Evolutionary conservation across 2,329 filamentous ascomycete species (phyloP).

Genomic region (Talaromyces sp.): DNA sequence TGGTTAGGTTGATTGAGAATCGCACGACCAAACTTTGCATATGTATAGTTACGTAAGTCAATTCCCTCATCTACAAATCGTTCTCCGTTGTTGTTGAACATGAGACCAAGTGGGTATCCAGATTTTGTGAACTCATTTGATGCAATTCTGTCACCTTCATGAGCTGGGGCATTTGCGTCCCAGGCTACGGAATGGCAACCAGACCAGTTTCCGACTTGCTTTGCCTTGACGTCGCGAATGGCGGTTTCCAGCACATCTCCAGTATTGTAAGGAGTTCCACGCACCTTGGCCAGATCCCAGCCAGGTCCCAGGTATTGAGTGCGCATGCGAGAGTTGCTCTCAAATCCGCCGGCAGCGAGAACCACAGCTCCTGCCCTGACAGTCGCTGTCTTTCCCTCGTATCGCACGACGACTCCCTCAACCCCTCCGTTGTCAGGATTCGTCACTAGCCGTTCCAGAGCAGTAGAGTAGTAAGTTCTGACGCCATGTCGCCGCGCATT

Average conservation of each 20-base stretch:
- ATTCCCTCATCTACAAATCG: conserved; percentile 66
- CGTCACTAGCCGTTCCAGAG: conserved; percentile 32
- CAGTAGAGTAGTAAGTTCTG: conserved; percentile 46
- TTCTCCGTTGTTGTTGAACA: conserved; percentile 58
- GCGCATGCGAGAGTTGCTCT: conserved; percentile 58
- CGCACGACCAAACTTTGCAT: conserved; percentile 62
- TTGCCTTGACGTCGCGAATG: conserved; percentile 50
- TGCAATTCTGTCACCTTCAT: conserved; percentile 55
- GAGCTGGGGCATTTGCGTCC: conserved; percentile 59
- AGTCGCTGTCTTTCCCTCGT: conserved; percentile 12
- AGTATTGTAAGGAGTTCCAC: conserved; percentile 63
- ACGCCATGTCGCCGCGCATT: conserved; percentile 47
- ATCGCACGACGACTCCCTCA: conserved; percentile 23
- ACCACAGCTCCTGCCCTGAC: conserved; percentile 28
- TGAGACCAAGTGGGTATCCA: conserved; percentile 64
- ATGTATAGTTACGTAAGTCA: conserved; percentile 65
- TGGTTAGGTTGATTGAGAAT: conserved; percentile 59
- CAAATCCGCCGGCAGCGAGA: conserved; percentile 59
- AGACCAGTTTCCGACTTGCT: conserved; percentile 57
- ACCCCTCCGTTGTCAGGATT: conserved; percentile 23
- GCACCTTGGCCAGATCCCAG: conserved; percentile 62
- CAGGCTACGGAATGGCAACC: conserved; percentile 64
- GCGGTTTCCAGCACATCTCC: conserved; percentile 58
- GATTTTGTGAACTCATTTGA: conserved; percentile 68
- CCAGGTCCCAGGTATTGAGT: conserved; percentile 55